Evolutionary conservation across 2,329 filamentous ascomycete genomes (phyloP).

Genomic region (Cladosporium oxysporum): DNA sequence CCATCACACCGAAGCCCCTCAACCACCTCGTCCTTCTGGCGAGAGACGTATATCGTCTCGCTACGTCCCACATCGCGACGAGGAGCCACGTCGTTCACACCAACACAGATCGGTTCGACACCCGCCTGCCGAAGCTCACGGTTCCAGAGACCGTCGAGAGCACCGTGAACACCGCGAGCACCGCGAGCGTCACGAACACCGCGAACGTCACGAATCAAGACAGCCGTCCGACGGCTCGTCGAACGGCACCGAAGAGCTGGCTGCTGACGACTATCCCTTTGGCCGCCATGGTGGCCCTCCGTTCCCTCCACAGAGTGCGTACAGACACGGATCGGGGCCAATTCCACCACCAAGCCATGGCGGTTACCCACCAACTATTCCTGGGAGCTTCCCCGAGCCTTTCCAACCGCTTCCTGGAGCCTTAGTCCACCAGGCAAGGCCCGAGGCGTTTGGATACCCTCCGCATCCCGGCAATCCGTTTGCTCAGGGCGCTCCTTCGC

Average conservation of each 20-base stretch:
- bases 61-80: constrained; percentile 30
- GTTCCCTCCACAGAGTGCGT: constrained; percentile 31
- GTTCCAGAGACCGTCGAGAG: constrained; percentile 21
- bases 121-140: constrained; percentile 21
- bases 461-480: constrained; percentile 40
- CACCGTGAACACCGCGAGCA: constrained; percentile 27
- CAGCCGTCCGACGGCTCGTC: constrained; percentile 38
- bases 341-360: constrained; percentile 32
- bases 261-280: constrained; percentile 47
- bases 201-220: constrained; percentile 23
- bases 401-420: constrained; percentile 34
- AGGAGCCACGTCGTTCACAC: constrained; percentile 29
- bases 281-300: constrained; percentile 41
- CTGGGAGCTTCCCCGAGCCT: constrained; percentile 29
- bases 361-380: constrained; percentile 38
- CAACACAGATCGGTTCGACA: constrained; percentile 27
- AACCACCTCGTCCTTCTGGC: constrained; percentile 34
- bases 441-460: constrained; percentile 43
- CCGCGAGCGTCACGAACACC: constrained; percentile 25
- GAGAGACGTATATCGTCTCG: constrained; percentile 40
- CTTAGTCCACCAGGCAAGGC: constrained; percentile 30
- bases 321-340: constrained; percentile 28
- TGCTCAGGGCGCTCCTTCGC: constrained; percentile 29
- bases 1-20: constrained; percentile 38
- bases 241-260: constrained; percentile 42